A percentile compares a stretch with the other conserved stretches of the same genome.
Conservation (phyloP, 2,329 filamentous ascomycete genomes). For the Aspergillus unguis region DNA sequence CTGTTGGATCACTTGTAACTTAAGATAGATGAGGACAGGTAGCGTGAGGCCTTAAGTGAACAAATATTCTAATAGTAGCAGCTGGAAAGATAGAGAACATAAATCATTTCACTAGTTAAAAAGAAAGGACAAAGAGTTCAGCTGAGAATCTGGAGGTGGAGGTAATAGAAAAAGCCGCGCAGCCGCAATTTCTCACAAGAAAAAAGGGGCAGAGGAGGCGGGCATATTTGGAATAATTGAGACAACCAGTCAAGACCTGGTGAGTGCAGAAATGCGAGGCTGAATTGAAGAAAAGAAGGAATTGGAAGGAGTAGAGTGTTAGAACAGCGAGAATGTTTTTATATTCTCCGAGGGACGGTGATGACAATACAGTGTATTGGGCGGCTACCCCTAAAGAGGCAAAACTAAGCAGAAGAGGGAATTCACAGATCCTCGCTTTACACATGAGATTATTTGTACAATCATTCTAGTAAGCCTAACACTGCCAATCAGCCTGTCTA, state of each 20-base stretch:
- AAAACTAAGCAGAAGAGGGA: conserved; percentile 10
- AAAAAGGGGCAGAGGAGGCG: not conserved
- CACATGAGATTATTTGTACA: too few species aligned
- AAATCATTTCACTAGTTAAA: conserved; percentile 1
- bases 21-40: too few species aligned
- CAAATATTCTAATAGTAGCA: conserved; percentile 1
- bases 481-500: too few species aligned
- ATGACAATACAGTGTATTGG: conserved; percentile 7
- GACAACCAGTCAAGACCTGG: not conserved
- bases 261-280: conserved; percentile 10
- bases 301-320: too few species aligned
- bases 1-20: too few species aligned
- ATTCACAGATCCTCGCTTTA: conserved; percentile 9
- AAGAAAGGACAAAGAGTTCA: conserved; percentile 3
- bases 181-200: conserved; percentile 3
- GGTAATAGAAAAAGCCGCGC: not conserved
- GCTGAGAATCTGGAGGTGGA: conserved; percentile 5
- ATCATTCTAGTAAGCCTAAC: too few species aligned
- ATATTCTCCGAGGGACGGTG: conserved; percentile 4
- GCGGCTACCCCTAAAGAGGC: conserved; percentile 1
- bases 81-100: not conserved
- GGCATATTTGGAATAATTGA: not conserved
- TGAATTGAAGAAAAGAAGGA: conserved; percentile 2
- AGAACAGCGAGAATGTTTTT: conserved; percentile 5
- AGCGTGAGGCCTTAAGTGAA: not conserved